Conservation (phyloP, 78 protist genomes). For the Anaeramoeba flamelloides region DNA sequence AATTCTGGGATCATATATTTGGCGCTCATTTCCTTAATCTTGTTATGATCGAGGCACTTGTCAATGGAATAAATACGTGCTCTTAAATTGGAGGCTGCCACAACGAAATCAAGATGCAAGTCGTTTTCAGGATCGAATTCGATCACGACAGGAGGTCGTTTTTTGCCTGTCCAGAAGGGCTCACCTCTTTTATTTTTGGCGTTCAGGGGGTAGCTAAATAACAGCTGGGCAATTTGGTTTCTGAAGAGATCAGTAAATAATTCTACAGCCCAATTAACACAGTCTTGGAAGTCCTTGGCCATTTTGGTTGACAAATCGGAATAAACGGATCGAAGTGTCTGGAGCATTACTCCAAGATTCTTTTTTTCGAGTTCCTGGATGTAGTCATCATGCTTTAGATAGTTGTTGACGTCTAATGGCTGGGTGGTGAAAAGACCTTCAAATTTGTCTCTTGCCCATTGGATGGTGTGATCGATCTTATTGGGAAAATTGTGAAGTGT, state of each 20-base stretch:
- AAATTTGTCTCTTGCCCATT: slow-evolving; percentile 81
- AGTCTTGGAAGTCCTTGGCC: slow-evolving; percentile 16
- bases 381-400: not conserved
- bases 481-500: slow-evolving; percentile 91
- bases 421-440: slow-evolving; percentile 45
- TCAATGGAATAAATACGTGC: slow-evolving; percentile 27
- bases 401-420: not conserved
- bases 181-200: slow-evolving; percentile 13
- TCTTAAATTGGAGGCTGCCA: not conserved
- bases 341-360: not conserved
- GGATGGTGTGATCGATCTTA: slow-evolving; percentile 74
- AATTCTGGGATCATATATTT: not conserved
- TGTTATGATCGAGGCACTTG: not conserved
- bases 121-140: slow-evolving; percentile 8
- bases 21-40: not conserved
- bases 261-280: slow-evolving; percentile 13
- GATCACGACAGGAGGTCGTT: slow-evolving; percentile 10
- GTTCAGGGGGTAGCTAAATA: not conserved
- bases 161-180: slow-evolving; percentile 18
- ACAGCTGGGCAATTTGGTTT: not conserved
- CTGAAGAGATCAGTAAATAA: slow-evolving; percentile 12
- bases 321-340: not conserved
- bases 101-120: slow-evolving; percentile 6
- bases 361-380: not conserved
- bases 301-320: not conserved